Conservation (phyloP, 2,329 filamentous ascomycete genomes). For the Aspergillus pseudoglaucus region DNA sequence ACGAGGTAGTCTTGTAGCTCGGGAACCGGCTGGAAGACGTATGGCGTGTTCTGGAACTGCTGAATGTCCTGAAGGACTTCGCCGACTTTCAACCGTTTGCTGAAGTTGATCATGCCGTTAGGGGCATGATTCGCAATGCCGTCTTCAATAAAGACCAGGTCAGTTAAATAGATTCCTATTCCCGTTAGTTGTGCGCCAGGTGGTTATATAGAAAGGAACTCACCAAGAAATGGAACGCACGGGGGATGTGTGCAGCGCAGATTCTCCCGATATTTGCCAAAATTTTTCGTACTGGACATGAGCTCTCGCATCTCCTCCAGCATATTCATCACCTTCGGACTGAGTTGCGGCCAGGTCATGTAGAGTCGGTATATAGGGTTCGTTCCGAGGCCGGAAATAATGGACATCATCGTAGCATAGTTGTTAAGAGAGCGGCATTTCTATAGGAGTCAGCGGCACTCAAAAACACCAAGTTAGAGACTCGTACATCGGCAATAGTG, state of each 20-base stretch:
- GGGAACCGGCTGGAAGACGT: conserved; percentile 73
- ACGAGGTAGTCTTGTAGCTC: conserved; percentile 75
- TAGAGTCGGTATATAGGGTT: conserved; percentile 86
- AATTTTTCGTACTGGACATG: conserved; percentile 93
- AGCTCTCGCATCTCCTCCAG: conserved; percentile 81
- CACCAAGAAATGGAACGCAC: conserved; percentile 94
- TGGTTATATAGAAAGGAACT: conserved; percentile 17
- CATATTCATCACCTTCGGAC: conserved; percentile 65
- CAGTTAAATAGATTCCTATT: conserved; percentile 81
- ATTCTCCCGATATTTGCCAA: conserved; percentile 53
- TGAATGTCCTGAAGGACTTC: conserved; percentile 53
- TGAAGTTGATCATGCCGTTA: conserved; percentile 65
- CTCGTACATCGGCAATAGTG: conserved; percentile 70
- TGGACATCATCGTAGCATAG: conserved; percentile 89
- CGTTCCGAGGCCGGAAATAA: conserved; percentile 85
- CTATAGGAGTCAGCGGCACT: conserved; percentile 37
- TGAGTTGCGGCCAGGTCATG: conserved; percentile 86
- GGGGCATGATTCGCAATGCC: conserved; percentile 90
- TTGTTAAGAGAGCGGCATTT: conserved; percentile 88
- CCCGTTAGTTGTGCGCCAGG: conserved; percentile 1
- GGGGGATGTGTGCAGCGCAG: conserved; percentile 83
- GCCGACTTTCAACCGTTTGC: conserved; percentile 15
- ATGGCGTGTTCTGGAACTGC: conserved; percentile 90
- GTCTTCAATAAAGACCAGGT: conserved; percentile 93
- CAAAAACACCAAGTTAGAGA: not conserved